Base-by-base conservation (phyloP, 208 protist genomes). In the Angomonas desouzai region DNA sequence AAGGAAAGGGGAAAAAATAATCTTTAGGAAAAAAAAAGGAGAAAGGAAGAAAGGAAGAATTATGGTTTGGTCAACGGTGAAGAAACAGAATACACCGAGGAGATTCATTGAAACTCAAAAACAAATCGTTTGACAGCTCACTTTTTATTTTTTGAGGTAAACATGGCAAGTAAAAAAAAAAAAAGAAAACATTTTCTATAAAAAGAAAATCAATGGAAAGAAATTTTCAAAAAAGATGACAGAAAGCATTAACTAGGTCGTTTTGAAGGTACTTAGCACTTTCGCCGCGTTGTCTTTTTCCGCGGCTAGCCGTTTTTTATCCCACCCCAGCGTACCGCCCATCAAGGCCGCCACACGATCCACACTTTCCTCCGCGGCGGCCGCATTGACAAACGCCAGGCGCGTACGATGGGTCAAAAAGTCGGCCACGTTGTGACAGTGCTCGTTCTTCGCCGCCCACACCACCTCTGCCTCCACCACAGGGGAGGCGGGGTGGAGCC, bases 391-490 rank as follows among this genome's bases (percentile, higher is more conserved):
- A 59, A 98, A 97, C 7, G 91, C 80, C 53, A 97, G 67, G 28
- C 94, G 92, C 2, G 88, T 97, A 55, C 96, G 90, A 51, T 92
- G 91, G 6, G 90, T 83, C 43, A 98, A 57, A 58, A 98, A 93
- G 74, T 98, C 96, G 32, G 76, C 78, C 7, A 93, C 87, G 53
- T 81, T 88, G 61, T 88, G 74, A 36, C 93, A 97, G 75, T 96
- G 91, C 74, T 98, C 94, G 30, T 83, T 68, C 22, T 73, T 57
- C 30, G 68, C 78, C 0, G 85, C 64, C 64, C 89, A 96, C 1
- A 94, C 30, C 25, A 98, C 90, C 70, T 98, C 93, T 2, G 91
- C 91, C 74, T 94, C 93, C 40, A 93, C 67, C 23, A 93, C 68
- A 6, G 93, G 92, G 45, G 78, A 68, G 53, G 79, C 62, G 29